Conservation (phyloP, 352 stramenopile species). For the Globisporangium rhizosaccharum region DNA sequence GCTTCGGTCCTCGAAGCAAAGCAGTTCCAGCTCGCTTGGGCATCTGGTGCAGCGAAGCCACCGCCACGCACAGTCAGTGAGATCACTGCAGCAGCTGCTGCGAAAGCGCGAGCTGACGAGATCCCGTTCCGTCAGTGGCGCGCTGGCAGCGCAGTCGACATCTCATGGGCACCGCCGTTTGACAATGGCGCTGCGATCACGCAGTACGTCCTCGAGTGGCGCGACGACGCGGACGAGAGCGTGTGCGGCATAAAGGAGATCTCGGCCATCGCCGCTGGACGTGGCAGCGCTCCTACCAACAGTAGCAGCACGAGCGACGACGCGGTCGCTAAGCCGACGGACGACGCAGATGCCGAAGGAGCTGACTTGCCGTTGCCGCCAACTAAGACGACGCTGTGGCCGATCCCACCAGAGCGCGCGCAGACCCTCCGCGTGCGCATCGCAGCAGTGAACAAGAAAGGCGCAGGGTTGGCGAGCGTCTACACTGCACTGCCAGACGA, state of each 20-base stretch:
- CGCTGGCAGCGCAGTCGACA: conserved; percentile 63
- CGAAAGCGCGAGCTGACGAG: conserved; percentile 24
- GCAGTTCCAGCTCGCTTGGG: conserved; percentile 11
- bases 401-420: conserved; percentile 37
- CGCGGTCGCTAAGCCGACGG: background rate
- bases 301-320: background rate
- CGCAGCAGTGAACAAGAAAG: conserved; percentile 57
- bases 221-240: conserved; percentile 36
- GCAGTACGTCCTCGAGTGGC: conserved; percentile 71
- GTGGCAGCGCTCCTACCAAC: background rate
- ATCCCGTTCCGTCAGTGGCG: conserved; percentile 64
- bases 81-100: conserved; percentile 39
- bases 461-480: conserved; percentile 46
- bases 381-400: conserved; percentile 63
- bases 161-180: conserved; percentile 57
- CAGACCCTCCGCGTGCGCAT: conserved; percentile 48
- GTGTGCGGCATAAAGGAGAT: conserved; percentile 14
- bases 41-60: conserved; percentile 5
- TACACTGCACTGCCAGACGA: conserved; percentile 46
- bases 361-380: conserved; percentile 3
- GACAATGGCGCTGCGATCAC: conserved; percentile 60
- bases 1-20: conserved; percentile 21
- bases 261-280: background rate
- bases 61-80: conserved; percentile 27
- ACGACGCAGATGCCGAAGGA: too few relatives aligned